phyloP scores from a whole-genome alignment of 176 grass and related monocot species.

The Phoenix dactylifera region DNA sequence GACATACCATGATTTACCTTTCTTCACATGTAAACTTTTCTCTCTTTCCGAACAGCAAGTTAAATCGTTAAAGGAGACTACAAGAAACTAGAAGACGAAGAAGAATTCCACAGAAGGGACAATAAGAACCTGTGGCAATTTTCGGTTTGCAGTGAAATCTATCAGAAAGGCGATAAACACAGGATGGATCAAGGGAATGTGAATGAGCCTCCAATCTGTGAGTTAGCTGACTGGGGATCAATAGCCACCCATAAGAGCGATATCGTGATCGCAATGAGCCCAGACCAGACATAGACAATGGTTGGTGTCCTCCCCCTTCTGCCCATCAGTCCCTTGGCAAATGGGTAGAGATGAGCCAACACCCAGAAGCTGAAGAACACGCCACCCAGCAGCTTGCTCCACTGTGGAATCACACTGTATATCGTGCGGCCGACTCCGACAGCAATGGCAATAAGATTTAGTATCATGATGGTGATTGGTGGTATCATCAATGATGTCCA shows the following conservation, averaged over 20 bases:
- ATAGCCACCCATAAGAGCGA: slow-evolving; percentile 89
- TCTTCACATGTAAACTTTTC: too few species aligned
- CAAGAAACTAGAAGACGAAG: too few species aligned
- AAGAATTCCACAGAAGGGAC: too few species aligned
- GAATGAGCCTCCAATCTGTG: slow-evolving; percentile 80
- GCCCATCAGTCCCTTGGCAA: slow-evolving; percentile 96
- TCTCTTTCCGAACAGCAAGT: too few species aligned
- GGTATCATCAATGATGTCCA: slow-evolving; percentile 97
- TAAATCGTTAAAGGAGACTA: too few species aligned
- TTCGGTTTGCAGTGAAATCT: too few species aligned
- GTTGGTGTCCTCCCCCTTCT: slow-evolving; percentile 92
- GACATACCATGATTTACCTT: too few species aligned
- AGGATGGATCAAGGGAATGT: slow-evolving; percentile 58
- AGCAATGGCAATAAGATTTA: slow-evolving; percentile 89
- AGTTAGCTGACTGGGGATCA: slow-evolving; percentile 54
- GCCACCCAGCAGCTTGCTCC: slow-evolving; percentile 95
- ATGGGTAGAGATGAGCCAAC: slow-evolving; percentile 89
- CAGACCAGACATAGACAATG: slow-evolving; percentile 91
- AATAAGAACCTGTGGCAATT: too few species aligned
- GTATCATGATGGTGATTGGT: slow-evolving; percentile 86
- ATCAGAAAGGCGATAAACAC: too few species aligned
- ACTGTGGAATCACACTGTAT: slow-evolving; percentile 89
- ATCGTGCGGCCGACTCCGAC: slow-evolving; percentile 86
- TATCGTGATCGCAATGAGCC: slow-evolving; percentile 79
- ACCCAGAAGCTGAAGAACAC: slow-evolving; percentile 99